Evolutionary conservation across 1,139 yeast genomes (phyloP).

Genomic region (Geotrichum bryndzae): DNA sequence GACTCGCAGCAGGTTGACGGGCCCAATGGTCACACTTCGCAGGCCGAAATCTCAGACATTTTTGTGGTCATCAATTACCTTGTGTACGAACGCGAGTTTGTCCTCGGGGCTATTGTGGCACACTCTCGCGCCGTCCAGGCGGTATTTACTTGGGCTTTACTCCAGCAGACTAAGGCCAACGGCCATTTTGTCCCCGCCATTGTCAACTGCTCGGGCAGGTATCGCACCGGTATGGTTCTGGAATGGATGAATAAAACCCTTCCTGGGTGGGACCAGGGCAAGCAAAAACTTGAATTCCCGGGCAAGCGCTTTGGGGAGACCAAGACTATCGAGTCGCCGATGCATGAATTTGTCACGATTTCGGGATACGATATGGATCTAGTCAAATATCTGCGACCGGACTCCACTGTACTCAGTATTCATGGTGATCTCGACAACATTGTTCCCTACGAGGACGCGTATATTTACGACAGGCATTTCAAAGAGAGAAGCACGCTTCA

Average conservation of each 20-base stretch:
- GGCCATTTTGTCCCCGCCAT: slow-evolving; percentile 51
- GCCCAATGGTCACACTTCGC: slow-evolving; percentile 42
- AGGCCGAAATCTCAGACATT: slow-evolving; percentile 65
- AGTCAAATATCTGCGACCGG: slow-evolving; percentile 39
- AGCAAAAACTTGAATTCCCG: slow-evolving; percentile 26
- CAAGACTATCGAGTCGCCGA: slow-evolving; percentile 40
- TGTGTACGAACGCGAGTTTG: slow-evolving; percentile 27
- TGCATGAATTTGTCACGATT: slow-evolving; percentile 50
- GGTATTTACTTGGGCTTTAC: slow-evolving; percentile 65
- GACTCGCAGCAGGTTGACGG: slow-evolving; percentile 54
- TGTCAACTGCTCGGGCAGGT: slow-evolving; percentile 71
- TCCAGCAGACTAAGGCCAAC: slow-evolving; percentile 36
- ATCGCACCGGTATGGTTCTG: slow-evolving; percentile 27
- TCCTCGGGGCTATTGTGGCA: slow-evolving; percentile 49
- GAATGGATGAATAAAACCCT: slow-evolving; percentile 35
- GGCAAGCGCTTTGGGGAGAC: slow-evolving; percentile 50
- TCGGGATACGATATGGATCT: slow-evolving; percentile 45
- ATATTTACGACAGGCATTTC: slow-evolving; percentile 52
- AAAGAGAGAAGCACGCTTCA: slow-evolving; percentile 52
- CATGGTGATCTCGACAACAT: slow-evolving; percentile 66
- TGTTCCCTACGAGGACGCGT: slow-evolving; percentile 60
- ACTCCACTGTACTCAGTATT: slow-evolving; percentile 55
- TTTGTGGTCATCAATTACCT: slow-evolving; percentile 42
- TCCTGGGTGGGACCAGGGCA: slow-evolving; percentile 41
- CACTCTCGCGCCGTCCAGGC: slow-evolving; percentile 82